Evolutionary conservation across 495 filamentous ascomycete genomes (phyloP).

Genomic region (Pseudevernia furfuracea): DNA sequence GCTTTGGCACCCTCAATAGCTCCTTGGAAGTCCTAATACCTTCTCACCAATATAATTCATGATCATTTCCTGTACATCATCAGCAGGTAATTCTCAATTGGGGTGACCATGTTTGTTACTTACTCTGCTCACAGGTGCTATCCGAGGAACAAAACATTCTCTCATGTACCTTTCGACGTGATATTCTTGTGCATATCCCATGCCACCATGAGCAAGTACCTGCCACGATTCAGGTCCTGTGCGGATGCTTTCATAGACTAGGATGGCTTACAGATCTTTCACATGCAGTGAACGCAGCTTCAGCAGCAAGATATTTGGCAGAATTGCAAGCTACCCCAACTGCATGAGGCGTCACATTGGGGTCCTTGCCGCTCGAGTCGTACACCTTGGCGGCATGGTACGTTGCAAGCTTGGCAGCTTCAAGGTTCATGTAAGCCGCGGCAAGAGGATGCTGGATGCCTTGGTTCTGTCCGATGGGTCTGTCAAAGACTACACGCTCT

Average conservation of each 20-base stretch:
- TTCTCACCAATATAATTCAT: conserved; percentile 72
- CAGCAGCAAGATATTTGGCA: conserved; percentile 72
- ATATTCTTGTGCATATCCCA: conserved; percentile 73
- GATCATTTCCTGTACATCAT: conserved; percentile 58
- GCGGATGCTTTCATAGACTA: neutral
- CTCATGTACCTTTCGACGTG: conserved; percentile 71
- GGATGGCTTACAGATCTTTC: conserved; percentile 46
- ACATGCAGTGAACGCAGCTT: conserved; percentile 69
- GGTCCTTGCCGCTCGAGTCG: conserved; percentile 41
- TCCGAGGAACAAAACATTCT: conserved; percentile 66
- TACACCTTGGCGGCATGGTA: conserved; percentile 73
- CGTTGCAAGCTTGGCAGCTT: conserved; percentile 69
- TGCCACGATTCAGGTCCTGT: conserved; percentile 1
- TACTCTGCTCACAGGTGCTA: conserved; percentile 62
- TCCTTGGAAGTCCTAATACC: conserved; percentile 50
- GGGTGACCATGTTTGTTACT: conserved; percentile 11
- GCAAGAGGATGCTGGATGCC: conserved; percentile 69
- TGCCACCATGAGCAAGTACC: conserved; percentile 57
- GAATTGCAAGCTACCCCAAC: conserved; percentile 69
- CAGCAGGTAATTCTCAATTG: conserved; percentile 1
- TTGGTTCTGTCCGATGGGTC: conserved; percentile 68
- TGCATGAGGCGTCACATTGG: conserved; percentile 36
- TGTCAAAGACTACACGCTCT: conserved; percentile 60
- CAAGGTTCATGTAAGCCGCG: conserved; percentile 66
- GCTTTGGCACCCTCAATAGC: conserved; percentile 32